These are phyloP conservation scores for Candida frijolesensis DNA, from an alignment of 1,139 yeast genomes.

Conservation along the genomic window DNA sequence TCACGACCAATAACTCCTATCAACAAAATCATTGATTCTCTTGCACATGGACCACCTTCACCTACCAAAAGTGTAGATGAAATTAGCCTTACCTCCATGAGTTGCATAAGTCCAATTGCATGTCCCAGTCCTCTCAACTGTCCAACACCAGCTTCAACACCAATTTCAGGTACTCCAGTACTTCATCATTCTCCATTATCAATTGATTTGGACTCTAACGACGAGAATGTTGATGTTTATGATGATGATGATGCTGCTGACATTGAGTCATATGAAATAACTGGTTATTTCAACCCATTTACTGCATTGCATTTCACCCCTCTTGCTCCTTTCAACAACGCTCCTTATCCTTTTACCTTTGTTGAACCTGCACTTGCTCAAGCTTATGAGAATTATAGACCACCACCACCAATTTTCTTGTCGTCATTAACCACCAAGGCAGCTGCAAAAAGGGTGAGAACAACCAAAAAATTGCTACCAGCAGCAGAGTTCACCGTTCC, in stretches of 20 bases:
- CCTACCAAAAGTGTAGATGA: not conserved
- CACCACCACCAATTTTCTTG: conserved; percentile 7
- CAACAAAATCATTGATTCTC: conserved; percentile 3
- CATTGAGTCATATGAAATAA: not conserved
- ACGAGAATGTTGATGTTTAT: not conserved
- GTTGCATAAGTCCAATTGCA: conserved; percentile 1
- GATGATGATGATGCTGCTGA: not conserved
- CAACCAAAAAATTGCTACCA: not conserved
- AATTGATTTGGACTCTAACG: not conserved
- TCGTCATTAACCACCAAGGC: not conserved
- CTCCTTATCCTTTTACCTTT: conserved; percentile 8
- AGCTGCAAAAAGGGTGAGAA: not conserved
- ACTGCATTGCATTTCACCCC: conserved; percentile 8
- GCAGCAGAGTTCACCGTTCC: not conserved
- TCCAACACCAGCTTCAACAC: not conserved
- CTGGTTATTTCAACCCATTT: conserved; percentile 9
- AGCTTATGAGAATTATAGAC: not conserved
- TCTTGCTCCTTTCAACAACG: conserved; percentile 7
- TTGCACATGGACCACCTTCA: not conserved
- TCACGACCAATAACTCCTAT: conserved; percentile 4
- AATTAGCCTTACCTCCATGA: not conserved
- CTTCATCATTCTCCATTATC: not conserved
- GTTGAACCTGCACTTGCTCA: not conserved
- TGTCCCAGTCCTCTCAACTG: not conserved
- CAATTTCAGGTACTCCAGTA: not conserved